Evolutionary conservation across 1,139 yeast species (phyloP).

Genomic region (Taphrina betulina): DNA sequence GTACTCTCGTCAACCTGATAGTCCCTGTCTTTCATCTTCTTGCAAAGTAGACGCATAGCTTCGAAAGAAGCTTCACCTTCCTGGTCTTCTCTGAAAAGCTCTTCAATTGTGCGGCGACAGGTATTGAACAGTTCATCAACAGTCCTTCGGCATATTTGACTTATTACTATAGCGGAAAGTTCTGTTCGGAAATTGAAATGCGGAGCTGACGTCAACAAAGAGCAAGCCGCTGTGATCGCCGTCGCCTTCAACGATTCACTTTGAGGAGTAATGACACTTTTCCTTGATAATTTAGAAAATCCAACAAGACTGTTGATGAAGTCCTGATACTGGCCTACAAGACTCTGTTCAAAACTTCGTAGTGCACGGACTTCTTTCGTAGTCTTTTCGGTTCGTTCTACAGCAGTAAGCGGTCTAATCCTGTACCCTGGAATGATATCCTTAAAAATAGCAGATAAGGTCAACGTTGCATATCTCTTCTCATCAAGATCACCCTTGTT

Average conservation of each 20-base stretch:
- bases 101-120: slow-evolving; percentile 66
- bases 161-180: slow-evolving; percentile 62
- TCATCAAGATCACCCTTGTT: slow-evolving; percentile 53
- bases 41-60: slow-evolving; percentile 62
- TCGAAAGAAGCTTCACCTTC: slow-evolving; percentile 83
- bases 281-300: slow-evolving; percentile 14
- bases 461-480: slow-evolving; percentile 69
- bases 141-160: slow-evolving; percentile 58
- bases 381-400: slow-evolving; percentile 73
- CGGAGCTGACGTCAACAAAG: slow-evolving; percentile 64
- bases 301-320: slow-evolving; percentile 58
- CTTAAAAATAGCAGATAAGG: slow-evolving; percentile 81
- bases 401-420: slow-evolving; percentile 76
- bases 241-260: slow-evolving; percentile 53
- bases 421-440: slow-evolving; percentile 77
- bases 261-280: slow-evolving; percentile 38
- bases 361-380: slow-evolving; percentile 74
- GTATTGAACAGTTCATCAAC: slow-evolving; percentile 53
- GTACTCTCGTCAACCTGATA: slow-evolving; percentile 84
- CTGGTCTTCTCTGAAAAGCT: slow-evolving; percentile 62
- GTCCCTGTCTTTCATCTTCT: slow-evolving; percentile 69
- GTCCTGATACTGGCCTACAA: slow-evolving; percentile 67
- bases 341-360: slow-evolving; percentile 74
- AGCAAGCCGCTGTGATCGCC: slow-evolving; percentile 76
- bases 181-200: slow-evolving; percentile 80